phyloP scores from a whole-genome alignment of 495 filamentous ascomycete genomes.

The Hypoxylon rickii region DNA sequence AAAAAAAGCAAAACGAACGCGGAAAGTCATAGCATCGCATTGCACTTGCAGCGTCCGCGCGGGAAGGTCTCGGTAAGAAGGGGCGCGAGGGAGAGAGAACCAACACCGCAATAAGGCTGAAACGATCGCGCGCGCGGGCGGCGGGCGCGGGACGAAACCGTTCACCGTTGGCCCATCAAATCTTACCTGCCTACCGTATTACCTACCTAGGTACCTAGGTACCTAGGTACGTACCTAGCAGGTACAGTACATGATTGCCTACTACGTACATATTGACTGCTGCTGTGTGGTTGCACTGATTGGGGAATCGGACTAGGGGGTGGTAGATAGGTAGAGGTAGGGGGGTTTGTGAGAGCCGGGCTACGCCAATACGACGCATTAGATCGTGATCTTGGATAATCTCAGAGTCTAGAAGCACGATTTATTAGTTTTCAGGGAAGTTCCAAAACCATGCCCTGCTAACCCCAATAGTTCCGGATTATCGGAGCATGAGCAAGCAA shows the following conservation, averaged over 20 bases:
- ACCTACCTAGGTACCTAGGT: background rate
- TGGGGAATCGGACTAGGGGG: background rate
- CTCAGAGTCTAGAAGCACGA: slow-evolving; percentile 2
- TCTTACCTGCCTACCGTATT: too few species aligned
- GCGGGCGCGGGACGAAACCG: too few species aligned
- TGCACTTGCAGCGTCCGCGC: too few species aligned
- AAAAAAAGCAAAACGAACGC: too few species aligned
- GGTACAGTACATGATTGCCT: slow-evolving; percentile 23
- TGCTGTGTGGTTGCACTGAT: slow-evolving; percentile 10
- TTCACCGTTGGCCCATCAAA: too few species aligned
- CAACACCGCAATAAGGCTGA: slow-evolving; percentile 27
- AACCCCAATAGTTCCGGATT: background rate
- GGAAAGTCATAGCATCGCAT: too few species aligned
- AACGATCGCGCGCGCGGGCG: slow-evolving; percentile 15
- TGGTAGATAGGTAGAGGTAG: too few species aligned
- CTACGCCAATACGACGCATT: slow-evolving; percentile 26
- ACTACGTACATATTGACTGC: too few species aligned
- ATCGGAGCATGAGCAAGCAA: background rate
- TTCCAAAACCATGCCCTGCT: background rate
- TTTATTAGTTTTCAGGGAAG: slow-evolving; percentile 2
- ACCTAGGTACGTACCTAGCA: too few species aligned
- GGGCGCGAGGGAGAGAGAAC: background rate
- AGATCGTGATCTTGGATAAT: slow-evolving; percentile 32
- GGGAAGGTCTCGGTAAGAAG: slow-evolving; percentile 3
- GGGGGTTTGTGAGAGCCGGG: slow-evolving; percentile 5